Base-by-base conservation (phyloP, 2,329 filamentous ascomycete species). In the Venturia carpophila region DNA sequence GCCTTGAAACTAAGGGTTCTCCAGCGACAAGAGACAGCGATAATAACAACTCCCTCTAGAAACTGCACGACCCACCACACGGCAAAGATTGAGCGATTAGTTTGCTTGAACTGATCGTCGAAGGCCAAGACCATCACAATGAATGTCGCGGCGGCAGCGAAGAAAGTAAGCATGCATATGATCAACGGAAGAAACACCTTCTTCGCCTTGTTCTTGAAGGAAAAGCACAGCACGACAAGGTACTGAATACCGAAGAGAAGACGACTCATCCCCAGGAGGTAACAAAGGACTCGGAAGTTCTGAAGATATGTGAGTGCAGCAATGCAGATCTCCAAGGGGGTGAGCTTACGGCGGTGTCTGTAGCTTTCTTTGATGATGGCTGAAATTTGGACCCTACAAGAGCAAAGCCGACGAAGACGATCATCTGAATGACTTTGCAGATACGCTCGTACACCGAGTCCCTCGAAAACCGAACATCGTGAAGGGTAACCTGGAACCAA, bases 1-100 rank as follows among this genome's bases (percentile, higher is more conserved):
- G 82, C 78, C 67, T 84, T 81, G 70, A 88, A 86, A 64, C 83
- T 84, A 52, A 88, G 77, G 60, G 83, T 80, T 4, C 80, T 77
- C 71, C 80, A 87, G 24, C 78, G 73, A 60, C 79, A 81, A 11
- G 85, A 86, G 4, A 86, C 74, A 5, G 73, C 73, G 42, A 88
- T 78, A 3, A 82, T 79, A 4, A 78, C 69, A 24, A 81, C 68
- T 21, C 81, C 79, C 73, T 89, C 86, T 9, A 82, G 63, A 1
- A 76, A 73, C 66, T 82, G 80, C 17, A 86, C 71, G 41, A 71
- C 68, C 60, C 75, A 76, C 74, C 74, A 76, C 9, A 75, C 68
- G n/a, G 73, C 67, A 63, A 74, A 76, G 10, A 76, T 58, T 39
- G 30, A 15, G 1, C 41, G 41, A 11, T 42, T 43, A 5, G 39